Percentiles rank a stretch among this genome's conserved stretches.
Conservation (phyloP, 2,329 filamentous ascomycete genomes). For the Botrytis galanthina region DNA sequence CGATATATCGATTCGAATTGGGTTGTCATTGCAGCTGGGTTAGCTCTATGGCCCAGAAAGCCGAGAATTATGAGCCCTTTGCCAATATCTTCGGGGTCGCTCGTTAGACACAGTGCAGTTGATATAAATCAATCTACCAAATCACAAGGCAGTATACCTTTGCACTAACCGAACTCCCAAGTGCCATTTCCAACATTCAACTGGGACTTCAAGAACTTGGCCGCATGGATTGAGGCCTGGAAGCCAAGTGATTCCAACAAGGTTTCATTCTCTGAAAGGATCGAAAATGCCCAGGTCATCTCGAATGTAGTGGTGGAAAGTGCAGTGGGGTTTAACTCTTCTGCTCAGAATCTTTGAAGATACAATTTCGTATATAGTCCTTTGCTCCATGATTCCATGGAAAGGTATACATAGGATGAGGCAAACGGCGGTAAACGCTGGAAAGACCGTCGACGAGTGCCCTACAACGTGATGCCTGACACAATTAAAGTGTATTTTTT, state of each 20-base stretch:
- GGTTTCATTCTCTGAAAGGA: too few species aligned
- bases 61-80: background rate
- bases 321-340: background rate
- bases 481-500: constrained; percentile 41
- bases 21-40: background rate
- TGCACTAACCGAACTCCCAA: background rate
- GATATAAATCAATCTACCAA: background rate
- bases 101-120: too few species aligned
- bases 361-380: background rate
- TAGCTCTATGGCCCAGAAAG: background rate
- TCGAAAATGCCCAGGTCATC: background rate
- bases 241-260: background rate
- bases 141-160: background rate
- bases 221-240: background rate
- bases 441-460: background rate
- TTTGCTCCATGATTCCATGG: background rate
- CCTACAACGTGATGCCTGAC: background rate
- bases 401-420: background rate
- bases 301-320: background rate
- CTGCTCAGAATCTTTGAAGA: background rate
- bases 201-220: background rate
- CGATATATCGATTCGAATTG: background rate
- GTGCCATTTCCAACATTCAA: background rate
- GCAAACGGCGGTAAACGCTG: background rate
- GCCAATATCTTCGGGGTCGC: background rate